phyloP scores from a whole-genome alignment of 257 asterid species.

The Ajuga chamaepitys region DNA sequence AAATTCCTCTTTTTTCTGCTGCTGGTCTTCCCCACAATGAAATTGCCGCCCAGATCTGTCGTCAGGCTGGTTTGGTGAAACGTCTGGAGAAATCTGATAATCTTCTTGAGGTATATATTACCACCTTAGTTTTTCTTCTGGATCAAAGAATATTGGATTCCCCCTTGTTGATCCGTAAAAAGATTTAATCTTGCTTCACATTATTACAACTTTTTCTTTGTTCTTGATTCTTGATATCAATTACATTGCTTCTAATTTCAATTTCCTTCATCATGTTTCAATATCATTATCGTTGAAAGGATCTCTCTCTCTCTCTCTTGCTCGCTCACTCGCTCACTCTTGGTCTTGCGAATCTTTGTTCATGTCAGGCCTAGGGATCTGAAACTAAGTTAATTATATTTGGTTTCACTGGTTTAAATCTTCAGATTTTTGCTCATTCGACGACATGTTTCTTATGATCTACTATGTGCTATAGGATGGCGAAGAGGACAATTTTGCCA shows the following conservation, averaged over 20 bases:
- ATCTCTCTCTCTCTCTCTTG: neutral
- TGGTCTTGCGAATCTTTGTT: too few relatives aligned
- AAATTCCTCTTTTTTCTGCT: conserved; percentile 91
- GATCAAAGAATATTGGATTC: neutral
- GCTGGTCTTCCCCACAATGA: conserved; percentile 98
- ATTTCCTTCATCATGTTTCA: neutral
- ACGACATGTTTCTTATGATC: conserved; percentile 9
- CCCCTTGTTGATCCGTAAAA: neutral
- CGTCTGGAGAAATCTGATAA: conserved; percentile 79
- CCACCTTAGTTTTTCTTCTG: neutral
- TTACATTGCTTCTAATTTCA: neutral
- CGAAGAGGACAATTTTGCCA: conserved; percentile 86
- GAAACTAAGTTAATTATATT: too few relatives aligned
- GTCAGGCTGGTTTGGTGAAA: conserved; percentile 96
- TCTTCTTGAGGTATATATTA: conserved; percentile 56
- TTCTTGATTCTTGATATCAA: neutral
- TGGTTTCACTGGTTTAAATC: neutral
- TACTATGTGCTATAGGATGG: conserved; percentile 35
- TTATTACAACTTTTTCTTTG: neutral
- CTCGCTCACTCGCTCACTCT: too few relatives aligned
- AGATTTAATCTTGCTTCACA: neutral
- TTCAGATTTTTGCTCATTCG: neutral
- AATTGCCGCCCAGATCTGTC: conserved; percentile 95
- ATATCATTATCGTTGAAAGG: neutral
- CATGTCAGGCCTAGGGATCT: too few relatives aligned